phyloP scores from a whole-genome alignment of 169 alveolate species.

The Plasmodium vivax region DNA sequence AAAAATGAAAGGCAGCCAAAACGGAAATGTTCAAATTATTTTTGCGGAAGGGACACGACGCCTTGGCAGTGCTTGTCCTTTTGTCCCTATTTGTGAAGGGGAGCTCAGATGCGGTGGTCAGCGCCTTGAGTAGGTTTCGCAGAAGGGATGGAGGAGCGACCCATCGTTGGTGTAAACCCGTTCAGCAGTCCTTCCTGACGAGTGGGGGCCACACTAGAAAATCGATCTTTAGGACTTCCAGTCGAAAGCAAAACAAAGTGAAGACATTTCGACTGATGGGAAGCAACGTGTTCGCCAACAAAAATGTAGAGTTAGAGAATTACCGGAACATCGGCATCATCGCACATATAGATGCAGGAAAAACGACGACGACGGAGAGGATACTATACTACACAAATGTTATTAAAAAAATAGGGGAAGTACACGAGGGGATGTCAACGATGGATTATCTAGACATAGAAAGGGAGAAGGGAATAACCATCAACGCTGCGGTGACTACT shows the following conservation, averaged over 20 bases:
- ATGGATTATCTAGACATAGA: conserved; percentile 97
- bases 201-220: background rate
- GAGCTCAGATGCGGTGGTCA: background rate
- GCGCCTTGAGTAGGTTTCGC: background rate
- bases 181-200: background rate
- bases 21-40: conserved; percentile 66
- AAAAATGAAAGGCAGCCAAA: conserved; percentile 6
- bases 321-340: conserved; percentile 94
- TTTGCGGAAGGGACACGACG: conserved; percentile 24
- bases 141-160: background rate
- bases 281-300: conserved; percentile 15
- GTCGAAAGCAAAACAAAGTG: background rate
- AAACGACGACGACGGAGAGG: conserved; percentile 97
- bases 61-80: background rate
- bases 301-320: conserved; percentile 73
- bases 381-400: conserved; percentile 94
- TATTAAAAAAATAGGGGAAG: conserved; percentile 89
- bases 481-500: conserved; percentile 96
- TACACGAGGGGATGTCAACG: conserved; percentile 92
- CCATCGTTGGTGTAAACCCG: background rate
- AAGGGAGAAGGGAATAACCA: conserved; percentile 97
- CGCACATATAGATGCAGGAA: conserved; percentile 99
- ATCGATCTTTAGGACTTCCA: background rate
- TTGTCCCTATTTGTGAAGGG: conserved; percentile 4
- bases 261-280: conserved; percentile 29